A percentile compares a stretch with the other conserved stretches of the same genome.
Conservation (phyloP, 1,139 yeast genomes). For the Lodderomyces oxycetoniae region DNA sequence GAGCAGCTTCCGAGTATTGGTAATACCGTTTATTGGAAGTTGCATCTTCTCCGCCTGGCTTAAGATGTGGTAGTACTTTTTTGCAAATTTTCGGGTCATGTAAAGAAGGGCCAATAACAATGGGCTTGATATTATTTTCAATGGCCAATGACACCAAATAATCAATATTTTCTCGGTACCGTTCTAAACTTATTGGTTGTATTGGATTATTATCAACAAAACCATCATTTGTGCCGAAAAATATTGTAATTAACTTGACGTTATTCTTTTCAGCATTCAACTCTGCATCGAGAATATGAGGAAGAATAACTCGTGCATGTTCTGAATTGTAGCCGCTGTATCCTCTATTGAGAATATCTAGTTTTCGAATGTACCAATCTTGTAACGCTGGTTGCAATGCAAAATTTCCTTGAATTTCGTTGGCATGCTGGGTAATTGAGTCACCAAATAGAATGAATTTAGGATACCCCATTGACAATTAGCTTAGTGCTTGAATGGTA, state of each 20-base stretch:
- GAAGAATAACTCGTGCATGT: constrained; percentile 45
- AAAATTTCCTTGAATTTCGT: constrained; percentile 34
- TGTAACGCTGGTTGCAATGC: constrained; percentile 50
- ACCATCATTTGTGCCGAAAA: constrained; percentile 79
- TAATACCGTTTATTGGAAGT: constrained; percentile 26
- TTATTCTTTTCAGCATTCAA: constrained; percentile 24
- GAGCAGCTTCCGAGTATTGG: constrained; percentile 48
- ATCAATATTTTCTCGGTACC: constrained; percentile 44
- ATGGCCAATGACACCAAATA: constrained; percentile 36
- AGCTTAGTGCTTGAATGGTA: no score
- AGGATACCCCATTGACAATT: constrained; percentile 30
- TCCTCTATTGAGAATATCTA: constrained; percentile 59
- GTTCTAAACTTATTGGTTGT: constrained; percentile 52
- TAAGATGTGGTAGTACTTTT: neutral
- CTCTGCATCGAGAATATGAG: constrained; percentile 43
- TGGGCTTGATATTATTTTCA: constrained; percentile 39
- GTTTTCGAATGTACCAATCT: constrained; percentile 41
- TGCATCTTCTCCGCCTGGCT: constrained; percentile 16
- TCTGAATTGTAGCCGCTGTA: constrained; percentile 58
- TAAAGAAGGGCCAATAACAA: constrained; percentile 63
- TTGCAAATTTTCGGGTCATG: constrained; percentile 34
- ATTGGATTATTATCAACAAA: constrained; percentile 47
- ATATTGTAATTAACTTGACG: constrained; percentile 47
- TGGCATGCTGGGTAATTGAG: constrained; percentile 58
- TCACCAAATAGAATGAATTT: constrained; percentile 64